Conservation (phyloP, 2,329 filamentous ascomycete species). For the Fusarium heterosporum region DNA sequence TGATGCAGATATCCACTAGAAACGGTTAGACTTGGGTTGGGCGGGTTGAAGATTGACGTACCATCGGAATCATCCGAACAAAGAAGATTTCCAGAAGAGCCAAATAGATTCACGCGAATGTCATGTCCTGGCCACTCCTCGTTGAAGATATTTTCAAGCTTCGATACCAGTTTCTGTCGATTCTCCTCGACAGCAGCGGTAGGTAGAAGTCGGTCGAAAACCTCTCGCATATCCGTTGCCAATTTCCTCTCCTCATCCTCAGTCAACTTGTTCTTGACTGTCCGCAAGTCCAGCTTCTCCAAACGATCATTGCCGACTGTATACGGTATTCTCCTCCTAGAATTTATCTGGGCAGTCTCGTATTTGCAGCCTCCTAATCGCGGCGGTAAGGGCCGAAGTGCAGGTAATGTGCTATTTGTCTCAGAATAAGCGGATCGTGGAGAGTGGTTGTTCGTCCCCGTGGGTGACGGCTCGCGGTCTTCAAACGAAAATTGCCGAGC, state of each 20-base stretch:
- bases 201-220: slow-evolving; percentile 88
- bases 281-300: slow-evolving; percentile 76
- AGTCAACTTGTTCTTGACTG: slow-evolving; percentile 76
- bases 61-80: slow-evolving; percentile 97
- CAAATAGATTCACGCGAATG: slow-evolving; percentile 93
- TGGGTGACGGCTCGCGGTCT: slow-evolving; percentile 84
- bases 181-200: slow-evolving; percentile 82
- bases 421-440: slow-evolving; percentile 92
- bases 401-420: slow-evolving; percentile 79
- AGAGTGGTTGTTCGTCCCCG: slow-evolving; percentile 80
- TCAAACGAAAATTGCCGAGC: slow-evolving; percentile 84
- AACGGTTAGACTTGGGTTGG: slow-evolving; percentile 23
- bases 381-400: slow-evolving; percentile 72
- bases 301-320: slow-evolving; percentile 84
- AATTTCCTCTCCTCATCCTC: slow-evolving; percentile 80
- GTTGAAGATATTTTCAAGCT: slow-evolving; percentile 89
- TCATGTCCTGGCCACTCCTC: slow-evolving; percentile 91
- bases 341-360: slow-evolving; percentile 86
- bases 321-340: slow-evolving; percentile 90
- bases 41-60: slow-evolving; percentile 60
- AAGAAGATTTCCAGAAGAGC: slow-evolving; percentile 95
- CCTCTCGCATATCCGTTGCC: slow-evolving; percentile 82
- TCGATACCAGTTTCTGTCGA: slow-evolving; percentile 80
- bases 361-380: slow-evolving; percentile 79
- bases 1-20: slow-evolving; percentile 96